These are phyloP conservation scores for Phytophthora pini DNA, from an alignment of 352 stramenopile genomes.

Conservation along the genomic window DNA sequence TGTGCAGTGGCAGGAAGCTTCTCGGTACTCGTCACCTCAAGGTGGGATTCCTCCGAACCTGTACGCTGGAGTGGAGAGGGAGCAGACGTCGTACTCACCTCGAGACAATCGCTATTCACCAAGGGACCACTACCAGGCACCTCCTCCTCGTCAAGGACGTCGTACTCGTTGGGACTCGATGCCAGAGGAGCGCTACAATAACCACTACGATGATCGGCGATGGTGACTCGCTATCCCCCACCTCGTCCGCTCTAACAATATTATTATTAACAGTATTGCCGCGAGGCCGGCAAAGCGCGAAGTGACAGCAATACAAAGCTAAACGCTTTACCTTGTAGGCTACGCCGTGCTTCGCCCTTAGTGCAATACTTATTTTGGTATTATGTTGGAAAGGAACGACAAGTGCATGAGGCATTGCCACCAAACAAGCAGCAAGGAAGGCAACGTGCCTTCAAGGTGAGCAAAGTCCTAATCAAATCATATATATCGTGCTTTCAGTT, in stretches of 20 bases:
- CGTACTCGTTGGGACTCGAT: slow-evolving; percentile 48
- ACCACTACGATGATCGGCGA: slow-evolving; percentile 36
- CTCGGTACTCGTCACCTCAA: slow-evolving; percentile 36
- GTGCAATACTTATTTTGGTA: slow-evolving; percentile 42
- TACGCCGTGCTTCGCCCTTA: slow-evolving; percentile 38
- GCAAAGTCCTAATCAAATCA: slow-evolving; percentile 35
- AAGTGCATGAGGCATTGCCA: slow-evolving; percentile 1
- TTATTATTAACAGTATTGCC: slow-evolving; percentile 53
- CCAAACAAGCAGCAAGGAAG: slow-evolving; percentile 3
- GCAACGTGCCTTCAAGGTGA: slow-evolving; percentile 4
- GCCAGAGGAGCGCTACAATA: slow-evolving; percentile 41
- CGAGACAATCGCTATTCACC: slow-evolving; percentile 31
- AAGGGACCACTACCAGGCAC: slow-evolving; percentile 38
- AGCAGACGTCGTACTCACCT: slow-evolving; percentile 32
- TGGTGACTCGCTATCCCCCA: slow-evolving; percentile 33
- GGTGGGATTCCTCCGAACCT: slow-evolving; percentile 24
- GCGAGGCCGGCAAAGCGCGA: slow-evolving; percentile 35
- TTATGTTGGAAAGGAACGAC: slow-evolving; percentile 34
- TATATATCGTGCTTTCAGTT: slow-evolving; percentile 34
- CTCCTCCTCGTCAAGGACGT: slow-evolving; percentile 24
- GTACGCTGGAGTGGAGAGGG: slow-evolving; percentile 42
- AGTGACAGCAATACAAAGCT: slow-evolving; percentile 43
- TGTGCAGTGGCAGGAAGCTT: slow-evolving; percentile 42
- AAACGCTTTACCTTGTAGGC: slow-evolving; percentile 39
- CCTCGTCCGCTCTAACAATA: slow-evolving; percentile 43